Evolutionary conservation across 805 yeast genomes (phyloP), one percentile per base, ranked within the genome.

Genomic region (Barnettozyma botsteinii): DNA sequence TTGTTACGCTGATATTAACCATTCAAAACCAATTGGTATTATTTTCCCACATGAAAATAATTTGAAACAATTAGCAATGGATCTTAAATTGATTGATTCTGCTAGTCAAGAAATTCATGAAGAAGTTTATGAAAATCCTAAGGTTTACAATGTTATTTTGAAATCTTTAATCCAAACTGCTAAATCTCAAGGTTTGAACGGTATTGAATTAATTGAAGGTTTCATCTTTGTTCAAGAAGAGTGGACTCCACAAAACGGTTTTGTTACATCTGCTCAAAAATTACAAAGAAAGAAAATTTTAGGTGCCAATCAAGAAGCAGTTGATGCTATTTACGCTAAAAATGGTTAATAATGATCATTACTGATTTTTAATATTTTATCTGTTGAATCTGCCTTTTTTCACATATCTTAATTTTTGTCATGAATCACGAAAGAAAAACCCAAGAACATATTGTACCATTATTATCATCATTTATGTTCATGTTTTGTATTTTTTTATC

Each of bases 221-320:
- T 72, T 83, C 46, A 87, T 83, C 12, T 62, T 93, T 45, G 72
- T 79, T 42, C 89, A 85, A 49, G 91, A 79, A 38, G 98, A 93
- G 69, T 93, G 98, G 98, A 93, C 98, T 30, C 98, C 98, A 31
- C 93, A 87, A 64, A 85, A 79, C 59, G 98, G 96, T 1, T 86
- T 69, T 50, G 94, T 91, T 42, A 88, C 98, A 13, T 80, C 94
- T 43, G 98, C 98, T 20, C 97, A 89, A 66, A 93, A 93, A 67
- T 74, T 93, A 56, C 96, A 91, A 71, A 83, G 98, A 72, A 85
- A 75, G 72, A 84, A 84, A 70, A 93, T 93, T 57, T 67, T 86
- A 52, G 76, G 71, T 24, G 75, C 80, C 45, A 84, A 81, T 59
- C 63, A 80, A 62, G 72, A 72, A 27, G 75, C 72, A 35, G 85